Base-by-base conservation (phyloP, 2,329 filamentous ascomycete species). In the Reticulascus tulasneorum region DNA sequence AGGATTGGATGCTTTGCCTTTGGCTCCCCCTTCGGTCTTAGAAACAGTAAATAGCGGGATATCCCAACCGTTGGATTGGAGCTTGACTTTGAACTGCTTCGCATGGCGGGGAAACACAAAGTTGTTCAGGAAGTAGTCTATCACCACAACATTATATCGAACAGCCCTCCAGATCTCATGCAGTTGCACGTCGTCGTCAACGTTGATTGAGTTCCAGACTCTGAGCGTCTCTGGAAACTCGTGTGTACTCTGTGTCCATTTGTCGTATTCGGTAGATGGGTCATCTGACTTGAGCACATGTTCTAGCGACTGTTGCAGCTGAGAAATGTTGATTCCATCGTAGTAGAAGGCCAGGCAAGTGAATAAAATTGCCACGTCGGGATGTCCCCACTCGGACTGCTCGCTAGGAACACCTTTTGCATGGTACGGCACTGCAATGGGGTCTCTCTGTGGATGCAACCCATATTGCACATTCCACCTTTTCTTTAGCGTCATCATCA, bases 341-440 rank as follows among this genome's bases (percentile, higher is more conserved):
- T 86, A 82, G 47, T 88, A 88, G 47, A 83, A 86, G 0, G 73
- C 69, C 0, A 89, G 57, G 10, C 75, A 79, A 0, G 82, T 87
- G 2, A 88, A 62, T 0, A 79, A 22, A 3, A 87, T 80, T 0
- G 75, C 68, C 0, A 84, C 78, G 46, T 88, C 71, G 0, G 82
- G 79, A 44, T 88, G 82, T 0, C 79, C 77, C 50, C 74, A 87
- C 46, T 87, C 82, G 0, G 80, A 75, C 6, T 76, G 68, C 0
- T 75, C 70, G 0, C 71, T 73, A 0, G 83, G 82, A 0, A 70
- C 63, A 3, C 82, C 83, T 38, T 87, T 86, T 0, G 79, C 78
- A 9, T 75, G 66, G 31, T 72, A 87, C 0, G 83, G 83, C 0
- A 87, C 83, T 0, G 82, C 81, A 6, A 84, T 71, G 0, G 77